Percentiles rank a stretch among this genome's conserved stretches.
Evolutionary conservation across 345 rosid genomes (phyloP).

Genomic region (Cardamine occulta): DNA sequence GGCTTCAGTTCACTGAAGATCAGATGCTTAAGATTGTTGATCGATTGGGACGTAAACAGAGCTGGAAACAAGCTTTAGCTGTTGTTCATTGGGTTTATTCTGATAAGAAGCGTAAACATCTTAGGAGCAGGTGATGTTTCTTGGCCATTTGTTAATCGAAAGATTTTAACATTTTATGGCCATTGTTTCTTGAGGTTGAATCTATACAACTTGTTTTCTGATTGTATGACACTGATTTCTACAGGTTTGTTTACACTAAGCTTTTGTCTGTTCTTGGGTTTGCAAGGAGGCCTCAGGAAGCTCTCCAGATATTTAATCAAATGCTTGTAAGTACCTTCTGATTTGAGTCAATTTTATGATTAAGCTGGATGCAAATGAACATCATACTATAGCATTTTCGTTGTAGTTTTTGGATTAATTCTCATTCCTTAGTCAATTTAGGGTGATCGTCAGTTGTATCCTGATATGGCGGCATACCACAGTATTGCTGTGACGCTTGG

Average conservation of each 20-base stretch:
- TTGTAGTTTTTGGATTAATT: constrained; percentile 44
- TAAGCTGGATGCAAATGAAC: neutral
- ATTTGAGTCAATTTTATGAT: constrained; percentile 1
- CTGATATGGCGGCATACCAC: constrained; percentile 92
- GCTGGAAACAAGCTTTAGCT: constrained; percentile 82
- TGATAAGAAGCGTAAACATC: constrained; percentile 57
- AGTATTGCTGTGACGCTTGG: constrained; percentile 85
- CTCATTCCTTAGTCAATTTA: constrained; percentile 45
- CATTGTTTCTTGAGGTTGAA: constrained; percentile 6
- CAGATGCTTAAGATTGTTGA: constrained; percentile 84
- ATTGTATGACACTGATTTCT: constrained; percentile 18
- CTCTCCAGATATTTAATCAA: constrained; percentile 63
- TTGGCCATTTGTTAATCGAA: neutral
- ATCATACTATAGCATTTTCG: neutral
- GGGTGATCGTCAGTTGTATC: constrained; percentile 80
- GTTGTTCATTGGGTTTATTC: constrained; percentile 81
- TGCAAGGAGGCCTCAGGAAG: constrained; percentile 73
- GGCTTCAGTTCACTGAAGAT: constrained; percentile 75
- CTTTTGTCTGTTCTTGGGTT: constrained; percentile 82
- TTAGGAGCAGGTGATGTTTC: constrained; percentile 67
- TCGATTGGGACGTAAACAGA: constrained; percentile 62
- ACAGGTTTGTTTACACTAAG: constrained; percentile 95
- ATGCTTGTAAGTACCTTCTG: constrained; percentile 69
- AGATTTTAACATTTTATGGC: neutral
- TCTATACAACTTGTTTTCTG: neutral